A percentile compares a stretch with the other conserved stretches of the same genome.
Conservation (phyloP, 176 grass and related monocot genomes). For the Poa annua region DNA sequence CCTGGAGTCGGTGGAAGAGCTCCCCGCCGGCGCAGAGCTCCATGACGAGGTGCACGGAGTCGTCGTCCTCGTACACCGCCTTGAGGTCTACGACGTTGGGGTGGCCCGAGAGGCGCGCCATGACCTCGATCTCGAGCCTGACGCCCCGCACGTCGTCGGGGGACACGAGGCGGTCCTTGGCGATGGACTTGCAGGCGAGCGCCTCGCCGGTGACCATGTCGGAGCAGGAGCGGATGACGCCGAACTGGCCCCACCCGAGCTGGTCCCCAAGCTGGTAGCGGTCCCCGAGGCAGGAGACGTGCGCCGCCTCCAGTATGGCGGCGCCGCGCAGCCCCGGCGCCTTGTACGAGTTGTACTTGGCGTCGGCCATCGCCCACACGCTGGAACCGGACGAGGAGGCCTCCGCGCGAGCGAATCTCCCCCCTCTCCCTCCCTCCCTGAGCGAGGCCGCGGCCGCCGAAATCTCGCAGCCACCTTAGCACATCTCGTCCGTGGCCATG, state of each 20-base stretch:
- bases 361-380: conserved; percentile 45
- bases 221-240: conserved; percentile 86
- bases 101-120: conserved; percentile 86
- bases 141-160: conserved; percentile 78
- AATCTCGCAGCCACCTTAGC: conserved; percentile 39
- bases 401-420: neutral
- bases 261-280: conserved; percentile 76
- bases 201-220: conserved; percentile 81
- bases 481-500: conserved; percentile 8
- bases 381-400: conserved; percentile 1
- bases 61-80: conserved; percentile 89
- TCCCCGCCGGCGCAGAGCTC: conserved; percentile 92
- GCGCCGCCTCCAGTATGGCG: conserved; percentile 76
- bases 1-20: conserved; percentile 88
- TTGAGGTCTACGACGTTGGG: conserved; percentile 94
- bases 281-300: conserved; percentile 84
- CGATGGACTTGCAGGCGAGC: conserved; percentile 92
- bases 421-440: neutral
- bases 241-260: conserved; percentile 96
- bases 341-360: conserved; percentile 80
- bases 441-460: conserved; percentile 21
- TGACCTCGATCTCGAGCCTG: conserved; percentile 94
- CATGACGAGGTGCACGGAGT: conserved; percentile 92
- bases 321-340: conserved; percentile 53
- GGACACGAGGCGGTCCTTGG: conserved; percentile 82